Percentiles rank a stretch among this genome's conserved stretches.
Evolutionary conservation across 192 early-diverging fungal genomes (phyloP).

Genomic region (Bifiguratus adelaidae): DNA sequence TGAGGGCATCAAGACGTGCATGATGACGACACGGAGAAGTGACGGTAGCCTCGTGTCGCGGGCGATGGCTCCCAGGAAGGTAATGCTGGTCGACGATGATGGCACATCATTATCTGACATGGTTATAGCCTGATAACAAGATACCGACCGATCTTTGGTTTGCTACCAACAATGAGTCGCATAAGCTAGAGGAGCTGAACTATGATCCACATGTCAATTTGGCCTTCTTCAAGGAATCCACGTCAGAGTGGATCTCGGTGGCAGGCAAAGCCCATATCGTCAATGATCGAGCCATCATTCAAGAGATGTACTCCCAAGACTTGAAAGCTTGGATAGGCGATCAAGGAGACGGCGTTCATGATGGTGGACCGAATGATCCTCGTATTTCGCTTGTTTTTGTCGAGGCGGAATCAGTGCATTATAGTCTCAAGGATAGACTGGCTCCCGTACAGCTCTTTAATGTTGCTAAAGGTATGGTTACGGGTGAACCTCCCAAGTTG

Average conservation of each 20-base stretch:
- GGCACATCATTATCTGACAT: background rate
- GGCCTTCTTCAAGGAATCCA: slow-evolving; percentile 17
- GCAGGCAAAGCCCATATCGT: slow-evolving; percentile 22
- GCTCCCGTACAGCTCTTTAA: slow-evolving; percentile 9
- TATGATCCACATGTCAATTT: slow-evolving; percentile 31
- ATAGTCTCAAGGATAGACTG: slow-evolving; percentile 6
- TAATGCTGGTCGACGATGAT: too few species aligned
- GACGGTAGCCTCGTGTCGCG: slow-evolving; percentile 3
- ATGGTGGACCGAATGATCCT: slow-evolving; percentile 29
- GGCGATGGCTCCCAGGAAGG: slow-evolving; percentile 8
- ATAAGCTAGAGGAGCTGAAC: slow-evolving; percentile 32
- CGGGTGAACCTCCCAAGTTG: slow-evolving; percentile 12
- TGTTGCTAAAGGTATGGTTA: slow-evolving; percentile 9
- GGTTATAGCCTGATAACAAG: background rate
- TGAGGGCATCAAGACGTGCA: slow-evolving; percentile 27
- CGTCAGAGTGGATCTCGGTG: slow-evolving; percentile 30
- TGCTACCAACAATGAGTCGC: slow-evolving; percentile 25
- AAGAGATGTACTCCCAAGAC: slow-evolving; percentile 21
- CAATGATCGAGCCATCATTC: slow-evolving; percentile 26
- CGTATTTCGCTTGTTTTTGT: slow-evolving; percentile 30
- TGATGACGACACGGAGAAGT: slow-evolving; percentile 30
- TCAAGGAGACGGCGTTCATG: slow-evolving; percentile 29
- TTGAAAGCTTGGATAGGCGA: slow-evolving; percentile 30
- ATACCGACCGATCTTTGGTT: slow-evolving; percentile 31
- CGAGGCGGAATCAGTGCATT: slow-evolving; percentile 19